Evolutionary conservation across 2,329 filamentous ascomycete species (phyloP).

Genomic region (Dactylellina drechsleri): DNA sequence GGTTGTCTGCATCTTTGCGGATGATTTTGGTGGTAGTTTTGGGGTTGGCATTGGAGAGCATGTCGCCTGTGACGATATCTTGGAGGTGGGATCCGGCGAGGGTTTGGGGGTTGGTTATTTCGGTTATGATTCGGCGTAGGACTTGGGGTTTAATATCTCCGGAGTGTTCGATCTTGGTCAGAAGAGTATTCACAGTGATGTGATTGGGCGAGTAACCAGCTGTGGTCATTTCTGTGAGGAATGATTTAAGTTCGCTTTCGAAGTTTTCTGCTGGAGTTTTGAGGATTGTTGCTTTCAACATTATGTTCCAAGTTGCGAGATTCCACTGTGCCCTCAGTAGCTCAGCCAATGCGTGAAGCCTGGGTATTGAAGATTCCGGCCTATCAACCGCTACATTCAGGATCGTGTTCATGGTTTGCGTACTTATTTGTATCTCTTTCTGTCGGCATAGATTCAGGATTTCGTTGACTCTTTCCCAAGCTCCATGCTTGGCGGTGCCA

Average conservation of each 20-base stretch:
- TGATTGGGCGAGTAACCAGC: constrained; percentile 53
- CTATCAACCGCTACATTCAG: constrained; percentile 50
- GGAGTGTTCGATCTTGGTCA: constrained; percentile 55
- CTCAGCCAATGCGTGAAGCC: constrained; percentile 52
- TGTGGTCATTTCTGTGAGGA: constrained; percentile 54
- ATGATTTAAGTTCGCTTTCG: constrained; percentile 36
- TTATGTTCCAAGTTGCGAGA: constrained; percentile 56
- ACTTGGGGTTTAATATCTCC: constrained; percentile 22
- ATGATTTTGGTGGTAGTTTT: constrained; percentile 26
- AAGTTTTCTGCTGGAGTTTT: constrained; percentile 39
- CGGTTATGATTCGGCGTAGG: constrained; percentile 54
- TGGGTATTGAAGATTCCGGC: constrained; percentile 32
- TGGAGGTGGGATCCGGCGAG: constrained; percentile 46
- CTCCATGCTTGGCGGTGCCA: constrained; percentile 51
- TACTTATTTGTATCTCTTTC: constrained; percentile 54
- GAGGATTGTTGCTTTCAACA: constrained; percentile 54
- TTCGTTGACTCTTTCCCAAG: constrained; percentile 55
- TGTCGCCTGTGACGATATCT: constrained; percentile 51
- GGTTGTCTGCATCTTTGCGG: constrained; percentile 31
- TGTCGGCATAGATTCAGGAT: constrained; percentile 55
- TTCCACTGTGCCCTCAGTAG: constrained; percentile 31
- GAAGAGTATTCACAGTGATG: constrained; percentile 56
- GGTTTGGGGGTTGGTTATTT: constrained; percentile 28
- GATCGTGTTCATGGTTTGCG: constrained; percentile 55
- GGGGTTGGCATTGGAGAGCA: constrained; percentile 40